phyloP scores from a whole-genome alignment of 768 basidiomycete species.

The Phlebiopsis flavidoalba region DNA sequence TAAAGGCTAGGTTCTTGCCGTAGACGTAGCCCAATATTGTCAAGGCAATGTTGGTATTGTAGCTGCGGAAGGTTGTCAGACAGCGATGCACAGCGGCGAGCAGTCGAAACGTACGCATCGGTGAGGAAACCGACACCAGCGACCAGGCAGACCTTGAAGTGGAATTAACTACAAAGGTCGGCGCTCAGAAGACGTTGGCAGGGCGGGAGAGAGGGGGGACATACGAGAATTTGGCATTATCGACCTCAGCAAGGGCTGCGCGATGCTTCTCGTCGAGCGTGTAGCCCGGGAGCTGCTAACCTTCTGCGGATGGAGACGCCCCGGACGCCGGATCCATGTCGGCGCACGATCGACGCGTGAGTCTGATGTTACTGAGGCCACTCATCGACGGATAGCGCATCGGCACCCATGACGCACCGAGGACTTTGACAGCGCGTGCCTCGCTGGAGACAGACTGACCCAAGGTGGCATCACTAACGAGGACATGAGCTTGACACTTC shows the following conservation, averaged over 20 bases:
- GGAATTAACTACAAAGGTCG: constrained; percentile 35
- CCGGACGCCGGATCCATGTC: constrained; percentile 13
- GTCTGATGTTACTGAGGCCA: too few species aligned
- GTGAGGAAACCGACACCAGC: constrained; percentile 28
- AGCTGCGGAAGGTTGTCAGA: constrained; percentile 14
- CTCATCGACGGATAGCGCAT: neutral
- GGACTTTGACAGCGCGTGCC: too few species aligned
- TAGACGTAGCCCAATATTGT: constrained; percentile 44
- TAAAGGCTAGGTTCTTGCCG: constrained; percentile 24
- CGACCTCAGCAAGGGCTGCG: constrained; percentile 43
- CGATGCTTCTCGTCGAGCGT: constrained; percentile 31
- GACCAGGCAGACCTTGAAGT: constrained; percentile 39
- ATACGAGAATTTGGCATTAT: constrained; percentile 43
- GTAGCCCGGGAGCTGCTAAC: constrained; percentile 1
- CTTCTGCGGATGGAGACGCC: constrained; percentile 1
- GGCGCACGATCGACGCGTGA: constrained; percentile 2
- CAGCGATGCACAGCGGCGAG: too few species aligned
- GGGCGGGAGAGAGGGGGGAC: constrained; percentile 10
- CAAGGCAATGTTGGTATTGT: constrained; percentile 41
- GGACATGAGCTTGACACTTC: too few species aligned
- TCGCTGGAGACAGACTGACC: too few species aligned
- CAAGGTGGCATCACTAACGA: too few species aligned
- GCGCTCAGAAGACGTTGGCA: neutral
- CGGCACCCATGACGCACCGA: too few species aligned
- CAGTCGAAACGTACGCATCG: constrained; percentile 19